Evolutionary conservation across 148 eudicot genomes (phyloP), one percentile per base, ranked within the genome.

Genomic region (Rhododendron mucronatum): DNA sequence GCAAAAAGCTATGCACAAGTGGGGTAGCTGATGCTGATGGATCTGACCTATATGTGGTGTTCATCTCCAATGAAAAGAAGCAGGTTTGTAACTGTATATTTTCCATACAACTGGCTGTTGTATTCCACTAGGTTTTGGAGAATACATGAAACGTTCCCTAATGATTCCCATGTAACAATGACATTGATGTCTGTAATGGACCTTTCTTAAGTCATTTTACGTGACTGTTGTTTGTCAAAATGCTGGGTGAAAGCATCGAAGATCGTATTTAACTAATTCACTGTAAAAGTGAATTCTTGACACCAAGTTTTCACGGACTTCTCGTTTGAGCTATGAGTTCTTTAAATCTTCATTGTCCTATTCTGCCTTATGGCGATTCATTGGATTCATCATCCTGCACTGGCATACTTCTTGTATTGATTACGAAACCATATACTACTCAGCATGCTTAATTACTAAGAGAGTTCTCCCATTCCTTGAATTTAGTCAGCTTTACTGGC

Each of bases 31-130:
- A 91, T 57, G 77, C 90, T 15, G 89, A 95, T 83, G 93, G 91
- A 80, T 94, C 98, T 61, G 97, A 96, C 88, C 93, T 96, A 28
- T 94, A 86, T 90, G 95, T 93, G 83, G 93, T 93, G 83, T 94
- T 96, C 89, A 95, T 96, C 85, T 96, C 99, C 85, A 96, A 96
- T 89, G 96, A 95, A 78, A 91, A 94, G 84, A 95, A 94, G 87
- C 97, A 95, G 96, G 99, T 87, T 89, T 86, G 92, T 85, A 82
- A 30, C 69, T 59, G 14, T 44, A 26, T 53, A 59, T 85, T 39
- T 78, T 45, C 3, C 65, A 16, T 33, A 21, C 35, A 14, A 69
- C 48, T 47, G 23, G 33, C 0, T 84, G 47, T 47, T 23, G 14
- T 2, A 13, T 48, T 71, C 65, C 35, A 75, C 30, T 44, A 50